Base-by-base conservation (phyloP, 768 basidiomycete species). In the Suillus alpinus region DNA sequence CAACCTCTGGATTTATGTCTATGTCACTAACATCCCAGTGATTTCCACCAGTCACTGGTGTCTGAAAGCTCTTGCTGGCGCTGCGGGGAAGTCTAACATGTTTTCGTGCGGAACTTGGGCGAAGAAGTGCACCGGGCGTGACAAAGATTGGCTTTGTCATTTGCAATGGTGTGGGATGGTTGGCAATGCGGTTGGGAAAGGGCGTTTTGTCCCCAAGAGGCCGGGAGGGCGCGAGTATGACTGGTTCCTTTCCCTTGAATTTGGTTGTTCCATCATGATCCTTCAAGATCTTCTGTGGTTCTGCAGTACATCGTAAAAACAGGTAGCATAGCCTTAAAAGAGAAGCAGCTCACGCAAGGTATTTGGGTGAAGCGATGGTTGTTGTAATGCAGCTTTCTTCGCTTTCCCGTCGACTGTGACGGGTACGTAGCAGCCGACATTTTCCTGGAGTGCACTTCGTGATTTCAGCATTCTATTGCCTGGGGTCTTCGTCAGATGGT, bases 161-260 rank as follows among this genome's bases (percentile, higher is more conserved):
- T 32, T 65, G 65, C 2, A 53, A 36, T 70, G 66, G 32, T 68
- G 61, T 8, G 57, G 57, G 5, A 65, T 59, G 56, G 62, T 59
- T 65, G 51, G 65, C 58, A 36, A 73, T 74, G 40, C 88, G 86
- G 69, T 91, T 92, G 3, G 85, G 84, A 65, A 87, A 86, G 1
- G 90, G 90, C 1, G 90, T 92, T 73, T 89, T 91, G 75, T 92
- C 90, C 29, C 79, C 79, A 8, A 92, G 77, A 1, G 88, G 86
- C 13, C 84, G 82, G 71, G 66, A 37, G 59, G 52, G 20, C 16
- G 67, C 63, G 20, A 65, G 62, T 3, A 50, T 18, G 26, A 50
- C 29, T 18, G 73, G 65, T 43, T 65, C 69, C 59, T 62, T 69
- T 14, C 39, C 37, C 56, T 69, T 73, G 7, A 62, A 74, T 53